Evolutionary conservation across 2,329 filamentous ascomycete genomes (phyloP), one percentile per base, ranked within the genome.

Genomic region (Cytospora piceae): DNA sequence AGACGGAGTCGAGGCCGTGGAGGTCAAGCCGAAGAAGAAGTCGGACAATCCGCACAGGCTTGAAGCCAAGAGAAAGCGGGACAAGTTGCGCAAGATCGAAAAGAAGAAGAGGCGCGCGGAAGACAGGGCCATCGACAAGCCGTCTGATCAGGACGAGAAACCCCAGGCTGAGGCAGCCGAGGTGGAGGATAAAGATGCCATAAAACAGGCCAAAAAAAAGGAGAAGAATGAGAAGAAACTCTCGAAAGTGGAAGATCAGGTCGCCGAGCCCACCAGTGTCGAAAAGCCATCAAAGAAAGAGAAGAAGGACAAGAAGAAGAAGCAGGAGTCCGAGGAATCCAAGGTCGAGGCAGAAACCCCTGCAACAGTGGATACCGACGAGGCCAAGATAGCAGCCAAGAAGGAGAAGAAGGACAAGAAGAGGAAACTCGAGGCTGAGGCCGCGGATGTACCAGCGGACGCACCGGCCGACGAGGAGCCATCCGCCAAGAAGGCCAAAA

Each of bases 1-100:
- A 73, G 71, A 74, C 73, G 70, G 71, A 68, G 27, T 79, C 76
- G 70, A 78, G 76, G 71, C 73, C 73, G 46, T 77, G 77, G 70
- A 74, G 73, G 64, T 74, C 58, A 69, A 62, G 58, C 39, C n/a
- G 63, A 66, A 31, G 24, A 65, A 63, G 64, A 56, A 57, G 56
- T 15, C 46, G 32, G 60, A 66, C 29, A 65, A 59, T 52, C 56
- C 67, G 39, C 66, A 66, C 27, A 68, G 70, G 31, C 54, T 62
- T 31, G 52, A 64, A 29, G 61, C 64, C 37, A 58, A 62, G 46
- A 42, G 17, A 5, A 42, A 7, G 39, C 6, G 15, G 17, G 39
- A 34, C 32, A 34, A 34, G 63, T 65, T 17, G 63, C 61, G 42
- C 32, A 64, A 66, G 46, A 34, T 31, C 15, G 54, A 67, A 29